Evolutionary conservation across 805 yeast genomes (phyloP), one percentile per base, ranked within the genome.

Genomic region (Pichia paraexigua): DNA sequence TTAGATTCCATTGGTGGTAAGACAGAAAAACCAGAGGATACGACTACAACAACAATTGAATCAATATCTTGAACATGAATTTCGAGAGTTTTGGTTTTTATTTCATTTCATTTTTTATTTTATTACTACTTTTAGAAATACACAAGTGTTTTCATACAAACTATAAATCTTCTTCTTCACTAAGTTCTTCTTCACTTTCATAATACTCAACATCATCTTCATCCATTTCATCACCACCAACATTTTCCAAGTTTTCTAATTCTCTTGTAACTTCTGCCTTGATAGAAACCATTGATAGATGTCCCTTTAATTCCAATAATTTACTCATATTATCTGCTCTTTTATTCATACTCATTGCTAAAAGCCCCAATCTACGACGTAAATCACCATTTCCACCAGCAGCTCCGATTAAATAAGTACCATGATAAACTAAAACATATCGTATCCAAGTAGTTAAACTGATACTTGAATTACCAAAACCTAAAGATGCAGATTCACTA

Each of bases 191-290:
- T 10, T 58, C 60, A 21, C 61, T 63, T 20, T 55, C 62, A 3
- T 48, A 52, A 13, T 53, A 59, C 9, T 54, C 63, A 5, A 54
- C 58, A 28, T 55, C 56, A 0, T 55, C 60, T 3, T 48, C 57
- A 13, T 52, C 56, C 10, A 48, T 50, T 18, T 53, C 59, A 10
- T 51, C 61, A 17, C 53, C 58, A 1, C 54, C 58, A 42, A 52
- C 55, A 15, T 54, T 64, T 18, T 59, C 63, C 12, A 65, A 54
- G 56, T 77, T 82, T 60, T 79, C 84, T 25, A 84, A 63, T 58
- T 83, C 91, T 66, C 85, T 92, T 24, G 80, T 71, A 60, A 83
- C 84, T 58, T 85, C 91, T n/a, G 84, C 85, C 48, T 72, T 73
- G 46, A 75, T 75, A 44, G 73, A 66, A 45, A 78, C 67, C 72